Percentiles rank a stretch among this genome's conserved stretches.
Evolutionary conservation across 1,284 basidiomycete genomes (phyloP).

Genomic region (Puccinia horiana): DNA sequence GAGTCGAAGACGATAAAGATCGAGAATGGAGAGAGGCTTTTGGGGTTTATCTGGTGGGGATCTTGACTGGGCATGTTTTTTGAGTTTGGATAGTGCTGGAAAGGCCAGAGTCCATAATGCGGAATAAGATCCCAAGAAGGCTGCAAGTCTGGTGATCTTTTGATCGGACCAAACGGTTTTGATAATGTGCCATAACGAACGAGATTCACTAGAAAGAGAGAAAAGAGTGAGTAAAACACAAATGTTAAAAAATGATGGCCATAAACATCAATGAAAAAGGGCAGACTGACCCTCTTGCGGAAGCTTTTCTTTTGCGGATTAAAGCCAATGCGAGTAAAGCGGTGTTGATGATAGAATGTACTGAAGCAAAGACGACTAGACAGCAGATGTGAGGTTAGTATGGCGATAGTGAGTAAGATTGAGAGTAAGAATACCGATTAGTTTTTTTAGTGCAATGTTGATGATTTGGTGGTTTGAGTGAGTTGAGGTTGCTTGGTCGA

Average conservation of each 20-base stretch:
- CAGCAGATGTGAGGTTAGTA: background rate
- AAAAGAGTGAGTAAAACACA: no score
- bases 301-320: conserved; percentile 28
- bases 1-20: background rate
- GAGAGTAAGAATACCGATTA: background rate
- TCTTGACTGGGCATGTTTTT: background rate
- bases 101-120: conserved; percentile 42
- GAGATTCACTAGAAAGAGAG: conserved; percentile 40
- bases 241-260: background rate
- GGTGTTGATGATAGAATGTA: conserved; percentile 35
- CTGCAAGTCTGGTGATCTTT: conserved; percentile 28
- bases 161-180: conserved; percentile 15
- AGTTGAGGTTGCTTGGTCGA: conserved; percentile 26
- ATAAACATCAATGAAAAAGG: background rate
- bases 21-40: background rate
- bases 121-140: conserved; percentile 40
- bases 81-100: conserved; percentile 32
- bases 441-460: conserved; percentile 41
- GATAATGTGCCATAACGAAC: conserved; percentile 27
- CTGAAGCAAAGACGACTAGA: conserved; percentile 43
- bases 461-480: conserved; percentile 37
- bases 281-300: conserved; percentile 18
- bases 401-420: background rate
- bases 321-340: conserved; percentile 41
- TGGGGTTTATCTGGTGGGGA: background rate